phyloP scores from a whole-genome alignment of 257 asterid species.

The Scutellaria barbata region DNA sequence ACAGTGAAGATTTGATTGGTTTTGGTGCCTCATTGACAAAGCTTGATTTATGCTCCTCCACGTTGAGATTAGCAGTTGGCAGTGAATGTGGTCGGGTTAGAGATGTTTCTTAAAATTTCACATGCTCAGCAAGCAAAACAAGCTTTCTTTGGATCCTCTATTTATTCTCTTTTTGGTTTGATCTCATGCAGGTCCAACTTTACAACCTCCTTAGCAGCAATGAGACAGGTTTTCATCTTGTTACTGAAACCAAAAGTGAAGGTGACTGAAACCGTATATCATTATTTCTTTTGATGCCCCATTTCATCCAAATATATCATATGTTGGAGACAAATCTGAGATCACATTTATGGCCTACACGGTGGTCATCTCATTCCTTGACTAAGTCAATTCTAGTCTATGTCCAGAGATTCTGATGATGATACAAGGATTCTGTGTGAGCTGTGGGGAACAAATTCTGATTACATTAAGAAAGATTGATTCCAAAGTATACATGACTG shows the following conservation, averaged over 20 bases:
- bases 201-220: slow-evolving; percentile 56
- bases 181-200: slow-evolving; percentile 61
- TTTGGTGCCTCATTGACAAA: slow-evolving; percentile 62
- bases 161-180: slow-evolving; percentile 37
- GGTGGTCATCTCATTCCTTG: slow-evolving; percentile 9
- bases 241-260: slow-evolving; percentile 69
- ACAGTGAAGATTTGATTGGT: slow-evolving; percentile 46
- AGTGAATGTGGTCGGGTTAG: slow-evolving; percentile 88
- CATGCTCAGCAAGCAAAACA: slow-evolving; percentile 25
- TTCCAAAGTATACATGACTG: slow-evolving; percentile 4
- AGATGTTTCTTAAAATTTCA: slow-evolving; percentile 38
- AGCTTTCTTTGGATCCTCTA: slow-evolving; percentile 25
- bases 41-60: slow-evolving; percentile 68
- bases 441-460: background rate
- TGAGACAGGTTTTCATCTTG: slow-evolving; percentile 55
- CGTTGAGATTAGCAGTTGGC: slow-evolving; percentile 79
- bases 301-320: background rate
- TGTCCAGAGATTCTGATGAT: background rate
- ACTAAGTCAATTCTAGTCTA: slow-evolving; percentile 27
- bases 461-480: slow-evolving; percentile 12
- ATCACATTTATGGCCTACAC: slow-evolving; percentile 1
- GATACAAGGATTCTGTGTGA: slow-evolving; percentile 22
- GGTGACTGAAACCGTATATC: slow-evolving; percentile 50
- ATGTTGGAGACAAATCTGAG: slow-evolving; percentile 18
- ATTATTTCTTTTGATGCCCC: slow-evolving; percentile 17